phyloP scores from a whole-genome alignment of 805 yeast species.

The Ascoidea rubescens region DNA sequence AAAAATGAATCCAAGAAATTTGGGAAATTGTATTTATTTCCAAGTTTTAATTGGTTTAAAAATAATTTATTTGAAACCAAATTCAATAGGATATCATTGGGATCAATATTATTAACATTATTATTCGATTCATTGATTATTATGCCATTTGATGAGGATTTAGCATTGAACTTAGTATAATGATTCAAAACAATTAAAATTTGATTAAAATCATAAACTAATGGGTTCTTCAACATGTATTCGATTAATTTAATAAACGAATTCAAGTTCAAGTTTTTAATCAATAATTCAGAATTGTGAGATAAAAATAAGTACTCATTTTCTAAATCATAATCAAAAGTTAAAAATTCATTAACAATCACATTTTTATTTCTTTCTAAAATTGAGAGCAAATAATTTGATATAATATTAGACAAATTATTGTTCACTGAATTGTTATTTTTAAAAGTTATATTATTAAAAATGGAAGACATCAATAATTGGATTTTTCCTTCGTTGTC shows the following conservation, averaged over 20 bases:
- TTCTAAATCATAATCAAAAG: neutral
- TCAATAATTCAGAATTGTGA: constrained; percentile 1
- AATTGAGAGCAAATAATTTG: neutral
- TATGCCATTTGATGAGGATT: neutral
- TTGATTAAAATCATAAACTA: neutral
- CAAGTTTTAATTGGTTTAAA: neutral
- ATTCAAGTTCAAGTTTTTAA: constrained; percentile 2
- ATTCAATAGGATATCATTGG: neutral
- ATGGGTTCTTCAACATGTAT: neutral
- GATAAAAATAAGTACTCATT: neutral
- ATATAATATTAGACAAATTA: neutral
- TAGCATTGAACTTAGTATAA: neutral
- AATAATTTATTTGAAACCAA: constrained; percentile 1
- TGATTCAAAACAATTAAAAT: neutral
- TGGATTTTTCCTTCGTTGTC: neutral
- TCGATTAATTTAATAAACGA: constrained; percentile 1
- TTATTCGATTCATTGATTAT: neutral
- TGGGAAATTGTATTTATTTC: neutral
- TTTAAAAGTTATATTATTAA: neutral
- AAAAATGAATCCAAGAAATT: constrained; percentile 1
- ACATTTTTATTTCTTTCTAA: neutral
- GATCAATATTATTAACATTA: neutral
- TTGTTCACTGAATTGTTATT: neutral
- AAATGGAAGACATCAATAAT: constrained; percentile 1
- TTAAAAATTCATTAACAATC: neutral